Base-by-base conservation (phyloP, 73 alveolate species). In the Tetrahymena malaccensis region DNA sequence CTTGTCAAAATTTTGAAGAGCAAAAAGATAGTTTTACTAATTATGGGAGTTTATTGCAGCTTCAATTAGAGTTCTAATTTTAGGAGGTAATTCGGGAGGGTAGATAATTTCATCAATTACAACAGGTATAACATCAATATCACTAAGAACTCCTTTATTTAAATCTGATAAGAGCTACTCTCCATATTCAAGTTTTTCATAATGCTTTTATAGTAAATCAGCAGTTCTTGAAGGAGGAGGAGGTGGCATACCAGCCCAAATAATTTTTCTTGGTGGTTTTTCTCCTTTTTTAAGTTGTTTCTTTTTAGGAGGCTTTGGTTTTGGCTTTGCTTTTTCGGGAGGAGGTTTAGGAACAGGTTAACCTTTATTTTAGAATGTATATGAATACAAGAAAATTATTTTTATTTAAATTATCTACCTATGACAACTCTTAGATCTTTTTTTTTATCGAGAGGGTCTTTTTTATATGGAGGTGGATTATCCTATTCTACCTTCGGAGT, bases 61-160 rank as follows among this genome's bases (percentile, higher is more conserved):
- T 95, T 98, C 99, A 35, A 98, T 97, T 27, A 98, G 94, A 16
- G 98, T 97, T 27, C 97, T 96, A 34, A 97, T 94, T 84, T 96
- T 98, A 13, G 94, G 97, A 40, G 99, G 99, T 34, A 99, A 97
- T 35, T 98, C 98, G 22, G 99, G 99, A 84, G 99, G 99, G 84
- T 95, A 98, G 94, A 97, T 85, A 7, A 98, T 98, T 94, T 98
- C 99, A 43, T 99, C 99, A 21, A 96, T 97, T 50, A 98, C 97
- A 13, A 99, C 99, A 25, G 99, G 97, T 89, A 97, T 97, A 94
- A 55, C 98, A 97, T 95, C 97, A n/a, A 93, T 94, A 96, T 85
- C 97, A 95, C 85, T 34, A 31, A 94, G 98, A 96, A 98, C 97
- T 70, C 93, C 98, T 84, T 96, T 96, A 96, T 70, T 96, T 96